Evolutionary conservation across 495 filamentous ascomycete genomes (phyloP).

Genomic region (Tuber borchii): DNA sequence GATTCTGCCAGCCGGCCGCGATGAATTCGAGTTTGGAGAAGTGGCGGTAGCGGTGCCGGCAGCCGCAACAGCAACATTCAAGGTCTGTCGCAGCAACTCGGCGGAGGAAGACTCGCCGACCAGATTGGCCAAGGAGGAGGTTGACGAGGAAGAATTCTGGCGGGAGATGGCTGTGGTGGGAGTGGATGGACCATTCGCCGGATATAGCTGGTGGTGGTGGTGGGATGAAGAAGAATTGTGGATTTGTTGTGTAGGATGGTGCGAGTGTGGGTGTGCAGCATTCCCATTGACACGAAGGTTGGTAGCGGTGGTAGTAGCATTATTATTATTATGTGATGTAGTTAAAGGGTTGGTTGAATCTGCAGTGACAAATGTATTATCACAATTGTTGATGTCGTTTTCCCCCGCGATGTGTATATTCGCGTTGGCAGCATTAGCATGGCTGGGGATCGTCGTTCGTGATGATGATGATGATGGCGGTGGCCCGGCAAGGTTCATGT

Average conservation of each 20-base stretch:
- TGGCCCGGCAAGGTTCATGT: background rate
- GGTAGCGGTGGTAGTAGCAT: background rate
- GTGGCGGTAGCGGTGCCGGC: constrained; percentile 21
- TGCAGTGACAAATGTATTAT: background rate
- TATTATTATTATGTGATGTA: background rate
- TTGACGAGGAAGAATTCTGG: constrained; percentile 39
- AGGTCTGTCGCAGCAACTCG: constrained; percentile 39
- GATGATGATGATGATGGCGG: constrained; percentile 4
- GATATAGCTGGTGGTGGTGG: constrained; percentile 24
- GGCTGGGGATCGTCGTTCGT: constrained; percentile 30
- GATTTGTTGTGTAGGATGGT: background rate
- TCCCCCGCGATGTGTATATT: constrained; percentile 20
- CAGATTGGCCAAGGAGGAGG: constrained; percentile 32
- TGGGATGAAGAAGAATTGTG: background rate
- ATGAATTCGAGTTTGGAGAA: constrained; percentile 20
- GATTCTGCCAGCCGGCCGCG: constrained; percentile 31
- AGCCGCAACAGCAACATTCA: constrained; percentile 24
- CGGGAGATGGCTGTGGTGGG: constrained; percentile 39
- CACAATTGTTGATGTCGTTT: constrained; percentile 15
- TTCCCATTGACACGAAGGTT: background rate
- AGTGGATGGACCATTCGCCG: constrained; percentile 31
- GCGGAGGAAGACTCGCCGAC: constrained; percentile 33
- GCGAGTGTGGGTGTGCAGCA: background rate
- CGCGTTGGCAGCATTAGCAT: constrained; percentile 21
- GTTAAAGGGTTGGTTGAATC: background rate